These are phyloP conservation scores for Chlamydomonas sphaeroides DNA, from an alignment of 139 green algal genomes.

Conservation along the genomic window DNA sequence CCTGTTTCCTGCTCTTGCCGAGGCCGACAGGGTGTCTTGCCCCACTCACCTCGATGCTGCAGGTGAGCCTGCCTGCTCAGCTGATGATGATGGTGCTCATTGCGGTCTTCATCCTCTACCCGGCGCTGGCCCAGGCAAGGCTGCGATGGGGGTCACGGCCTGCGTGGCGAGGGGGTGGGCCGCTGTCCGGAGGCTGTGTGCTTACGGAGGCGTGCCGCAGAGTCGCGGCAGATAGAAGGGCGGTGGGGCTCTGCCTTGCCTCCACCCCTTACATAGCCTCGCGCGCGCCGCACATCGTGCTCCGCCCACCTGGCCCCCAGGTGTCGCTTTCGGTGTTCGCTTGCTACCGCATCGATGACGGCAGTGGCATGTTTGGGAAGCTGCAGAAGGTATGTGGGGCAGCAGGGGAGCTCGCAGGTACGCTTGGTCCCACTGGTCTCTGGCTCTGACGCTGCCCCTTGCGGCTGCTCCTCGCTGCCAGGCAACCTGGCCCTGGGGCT, in stretches of 20 bases:
- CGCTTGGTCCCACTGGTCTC: background rate
- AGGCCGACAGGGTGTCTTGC: too few species aligned
- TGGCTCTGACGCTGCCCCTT: too few species aligned
- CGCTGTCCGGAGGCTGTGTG: too few species aligned
- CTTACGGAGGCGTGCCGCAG: too few species aligned
- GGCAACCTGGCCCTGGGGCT: background rate
- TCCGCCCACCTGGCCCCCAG: background rate
- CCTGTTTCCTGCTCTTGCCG: too few species aligned
- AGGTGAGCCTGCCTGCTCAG: background rate
- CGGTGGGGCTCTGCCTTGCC: background rate
- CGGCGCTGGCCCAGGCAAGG: background rate
- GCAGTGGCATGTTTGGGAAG: background rate
- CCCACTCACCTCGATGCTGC: too few species aligned
- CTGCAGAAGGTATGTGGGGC: background rate
- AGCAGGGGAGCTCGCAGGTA: too few species aligned
- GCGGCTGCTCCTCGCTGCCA: background rate
- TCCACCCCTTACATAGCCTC: background rate
- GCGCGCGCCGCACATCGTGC: too few species aligned
- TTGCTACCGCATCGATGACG: background rate
- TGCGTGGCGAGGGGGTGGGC: too few species aligned
- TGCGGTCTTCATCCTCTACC: background rate
- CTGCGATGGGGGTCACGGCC: too few species aligned
- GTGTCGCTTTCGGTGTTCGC: background rate
- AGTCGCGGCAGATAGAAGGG: background rate
- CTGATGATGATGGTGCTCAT: background rate